A percentile compares a stretch with the other conserved stretches of the same genome.
Conservation (phyloP, 331 rosid genomes). For the Spiraea crenata region DNA sequence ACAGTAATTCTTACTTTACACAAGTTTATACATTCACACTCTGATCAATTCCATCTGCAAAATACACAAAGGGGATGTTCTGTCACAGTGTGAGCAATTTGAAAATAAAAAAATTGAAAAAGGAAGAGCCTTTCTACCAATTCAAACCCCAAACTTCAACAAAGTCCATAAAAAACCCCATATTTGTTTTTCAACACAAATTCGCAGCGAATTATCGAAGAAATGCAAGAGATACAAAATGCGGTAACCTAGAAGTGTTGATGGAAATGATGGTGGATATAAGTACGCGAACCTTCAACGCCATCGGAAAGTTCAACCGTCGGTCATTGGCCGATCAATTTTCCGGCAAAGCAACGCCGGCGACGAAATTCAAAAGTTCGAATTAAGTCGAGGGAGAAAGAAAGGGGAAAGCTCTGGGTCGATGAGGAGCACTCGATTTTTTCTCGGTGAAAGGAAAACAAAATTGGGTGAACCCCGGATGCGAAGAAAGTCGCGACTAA, state of each 20-base stretch:
- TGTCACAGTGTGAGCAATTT: conserved; percentile 11
- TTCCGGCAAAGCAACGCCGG: conserved; percentile 30
- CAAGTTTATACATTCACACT: conserved; percentile 1
- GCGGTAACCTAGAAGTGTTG: conserved; percentile 23
- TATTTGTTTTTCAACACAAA: not conserved
- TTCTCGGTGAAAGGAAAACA: conserved; percentile 21
- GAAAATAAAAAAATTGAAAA: not conserved
- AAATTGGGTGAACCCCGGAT: conserved; percentile 26
- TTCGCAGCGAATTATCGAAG: conserved; percentile 2
- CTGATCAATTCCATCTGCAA: conserved; percentile 11
- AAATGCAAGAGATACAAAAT: conserved; percentile 27
- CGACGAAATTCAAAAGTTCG: conserved; percentile 17
- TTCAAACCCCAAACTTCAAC: not conserved
- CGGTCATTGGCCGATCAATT: not conserved
- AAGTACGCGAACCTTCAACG: conserved; percentile 13
- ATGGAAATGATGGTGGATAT: not conserved
- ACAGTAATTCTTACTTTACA: not conserved
- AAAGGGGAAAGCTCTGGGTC: conserved; percentile 7
- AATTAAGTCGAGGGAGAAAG: not conserved
- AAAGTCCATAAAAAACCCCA: not conserved
- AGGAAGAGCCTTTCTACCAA: not conserved
- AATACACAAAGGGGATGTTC: not conserved
- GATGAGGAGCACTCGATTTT: conserved; percentile 55
- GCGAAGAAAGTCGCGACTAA: conserved; percentile 11
- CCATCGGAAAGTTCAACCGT: conserved; percentile 15